Evolutionary conservation across 257 asterid species (phyloP).

Genomic region (Forsythia suspensa): DNA sequence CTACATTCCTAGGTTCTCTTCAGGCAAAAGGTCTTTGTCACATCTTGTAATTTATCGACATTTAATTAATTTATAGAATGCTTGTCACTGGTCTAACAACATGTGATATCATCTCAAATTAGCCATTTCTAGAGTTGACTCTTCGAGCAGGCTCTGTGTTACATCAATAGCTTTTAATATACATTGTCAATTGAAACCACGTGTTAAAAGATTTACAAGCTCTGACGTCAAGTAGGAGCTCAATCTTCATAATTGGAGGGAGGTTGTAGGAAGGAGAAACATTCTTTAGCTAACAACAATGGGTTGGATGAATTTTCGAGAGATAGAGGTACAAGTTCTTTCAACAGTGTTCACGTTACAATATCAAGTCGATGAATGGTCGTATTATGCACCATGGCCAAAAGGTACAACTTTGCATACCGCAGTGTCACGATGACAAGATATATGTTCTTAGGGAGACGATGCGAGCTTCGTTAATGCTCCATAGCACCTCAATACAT

Average conservation of each 20-base stretch:
- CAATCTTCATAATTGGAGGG: constrained; percentile 46
- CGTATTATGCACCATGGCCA: constrained; percentile 32
- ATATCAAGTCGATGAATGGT: constrained; percentile 31
- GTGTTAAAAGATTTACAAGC: constrained; percentile 47
- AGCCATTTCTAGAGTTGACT: too few species aligned
- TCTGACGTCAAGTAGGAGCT: constrained; percentile 30
- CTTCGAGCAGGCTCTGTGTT: too few species aligned
- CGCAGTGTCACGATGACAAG: constrained; percentile 33
- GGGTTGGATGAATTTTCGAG: constrained; percentile 15
- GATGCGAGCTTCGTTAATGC: constrained; percentile 33
- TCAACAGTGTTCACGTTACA: constrained; percentile 34
- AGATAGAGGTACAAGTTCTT: constrained; percentile 26
- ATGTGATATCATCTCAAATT: too few species aligned
- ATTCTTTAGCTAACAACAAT: neutral
- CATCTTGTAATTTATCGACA: too few species aligned
- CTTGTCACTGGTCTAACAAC: too few species aligned
- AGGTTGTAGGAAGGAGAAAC: constrained; percentile 29
- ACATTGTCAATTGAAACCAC: too few species aligned
- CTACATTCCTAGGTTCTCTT: too few species aligned
- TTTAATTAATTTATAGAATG: too few species aligned
- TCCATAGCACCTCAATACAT: constrained; percentile 38
- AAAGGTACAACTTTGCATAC: constrained; percentile 55
- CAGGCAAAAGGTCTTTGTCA: too few species aligned
- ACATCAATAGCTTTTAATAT: too few species aligned
- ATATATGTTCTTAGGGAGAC: constrained; percentile 49